Conservation (phyloP, 805 yeast genomes). For the Peterozyma xylosa region DNA sequence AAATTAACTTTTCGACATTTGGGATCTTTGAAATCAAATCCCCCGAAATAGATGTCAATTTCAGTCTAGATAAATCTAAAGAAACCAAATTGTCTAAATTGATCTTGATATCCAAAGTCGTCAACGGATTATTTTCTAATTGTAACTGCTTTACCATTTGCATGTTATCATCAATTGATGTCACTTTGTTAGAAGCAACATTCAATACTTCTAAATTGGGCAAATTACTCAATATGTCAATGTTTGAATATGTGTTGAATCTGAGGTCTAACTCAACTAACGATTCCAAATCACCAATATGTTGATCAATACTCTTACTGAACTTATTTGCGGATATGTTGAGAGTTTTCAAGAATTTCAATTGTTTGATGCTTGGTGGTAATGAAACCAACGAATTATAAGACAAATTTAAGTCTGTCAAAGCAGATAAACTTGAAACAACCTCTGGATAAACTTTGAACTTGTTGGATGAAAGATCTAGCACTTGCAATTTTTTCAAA, state of each 20-base stretch:
- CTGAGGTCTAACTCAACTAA: slow-evolving; percentile 72
- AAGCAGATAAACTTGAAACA: slow-evolving; percentile 47
- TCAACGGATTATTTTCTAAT: slow-evolving; percentile 78
- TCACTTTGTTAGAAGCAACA: slow-evolving; percentile 68
- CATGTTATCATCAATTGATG: slow-evolving; percentile 59
- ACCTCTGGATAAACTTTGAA: slow-evolving; percentile 59
- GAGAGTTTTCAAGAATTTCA: slow-evolving; percentile 58
- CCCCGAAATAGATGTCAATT: slow-evolving; percentile 64
- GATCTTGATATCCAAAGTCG: slow-evolving; percentile 50
- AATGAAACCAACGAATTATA: slow-evolving; percentile 62
- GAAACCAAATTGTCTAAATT: slow-evolving; percentile 55
- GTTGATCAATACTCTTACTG: slow-evolving; percentile 40
- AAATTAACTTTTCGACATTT: slow-evolving; percentile 59
- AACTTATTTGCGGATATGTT: slow-evolving; percentile 71
- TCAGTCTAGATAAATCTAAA: slow-evolving; percentile 75
- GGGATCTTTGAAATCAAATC: slow-evolving; percentile 55
- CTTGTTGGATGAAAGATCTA: slow-evolving; percentile 78
- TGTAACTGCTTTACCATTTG: slow-evolving; percentile 60
- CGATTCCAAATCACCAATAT: slow-evolving; percentile 42
- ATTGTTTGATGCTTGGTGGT: slow-evolving; percentile 53
- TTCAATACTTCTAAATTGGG: slow-evolving; percentile 65
- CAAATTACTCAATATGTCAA: slow-evolving; percentile 47
- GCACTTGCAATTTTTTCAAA: slow-evolving; percentile 42
- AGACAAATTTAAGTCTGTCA: slow-evolving; percentile 69
- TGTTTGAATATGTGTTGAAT: slow-evolving; percentile 52